Percentiles rank a stretch among this genome's conserved stretches.
Conservation (phyloP, 768 basidiomycete genomes). For the Russula lepida region DNA sequence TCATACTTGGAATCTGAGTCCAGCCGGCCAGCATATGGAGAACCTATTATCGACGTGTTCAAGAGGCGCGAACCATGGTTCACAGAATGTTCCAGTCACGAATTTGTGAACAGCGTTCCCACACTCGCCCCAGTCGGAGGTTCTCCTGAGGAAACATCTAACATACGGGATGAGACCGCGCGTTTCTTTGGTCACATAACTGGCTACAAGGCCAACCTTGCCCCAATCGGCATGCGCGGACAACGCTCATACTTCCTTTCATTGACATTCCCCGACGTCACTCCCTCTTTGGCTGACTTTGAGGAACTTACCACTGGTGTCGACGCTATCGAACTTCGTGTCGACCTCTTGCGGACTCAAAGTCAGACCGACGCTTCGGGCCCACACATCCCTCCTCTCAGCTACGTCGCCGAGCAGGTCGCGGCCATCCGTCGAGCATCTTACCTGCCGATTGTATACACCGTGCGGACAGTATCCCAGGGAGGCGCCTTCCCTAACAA, state of each 20-base stretch:
- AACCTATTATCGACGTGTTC: slow-evolving; percentile 79
- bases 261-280: slow-evolving; percentile 85
- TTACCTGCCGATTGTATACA: slow-evolving; percentile 83
- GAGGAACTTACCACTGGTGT: slow-evolving; percentile 72
- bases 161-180: slow-evolving; percentile 51
- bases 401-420: slow-evolving; percentile 77
- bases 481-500: slow-evolving; percentile 88
- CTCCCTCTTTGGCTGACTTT: slow-evolving; percentile 55
- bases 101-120: slow-evolving; percentile 71
- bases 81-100: slow-evolving; percentile 67
- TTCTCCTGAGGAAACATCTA: slow-evolving; percentile 23
- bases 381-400: slow-evolving; percentile 51
- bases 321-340: slow-evolving; percentile 90
- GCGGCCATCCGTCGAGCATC: slow-evolving; percentile 69
- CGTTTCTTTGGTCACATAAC: slow-evolving; percentile 89
- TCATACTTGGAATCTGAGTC: slow-evolving; percentile 70
- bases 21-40: slow-evolving; percentile 80
- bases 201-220: slow-evolving; percentile 58
- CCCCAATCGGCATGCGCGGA: slow-evolving; percentile 42
- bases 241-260: slow-evolving; percentile 86
- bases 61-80: slow-evolving; percentile 81
- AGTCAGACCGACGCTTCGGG: slow-evolving; percentile 40
- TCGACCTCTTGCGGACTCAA: slow-evolving; percentile 67
- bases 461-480: slow-evolving; percentile 79
- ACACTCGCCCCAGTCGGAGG: slow-evolving; percentile 21